Base-by-base conservation (phyloP, 768 basidiomycete species). In the Auricularia sp. region DNA sequence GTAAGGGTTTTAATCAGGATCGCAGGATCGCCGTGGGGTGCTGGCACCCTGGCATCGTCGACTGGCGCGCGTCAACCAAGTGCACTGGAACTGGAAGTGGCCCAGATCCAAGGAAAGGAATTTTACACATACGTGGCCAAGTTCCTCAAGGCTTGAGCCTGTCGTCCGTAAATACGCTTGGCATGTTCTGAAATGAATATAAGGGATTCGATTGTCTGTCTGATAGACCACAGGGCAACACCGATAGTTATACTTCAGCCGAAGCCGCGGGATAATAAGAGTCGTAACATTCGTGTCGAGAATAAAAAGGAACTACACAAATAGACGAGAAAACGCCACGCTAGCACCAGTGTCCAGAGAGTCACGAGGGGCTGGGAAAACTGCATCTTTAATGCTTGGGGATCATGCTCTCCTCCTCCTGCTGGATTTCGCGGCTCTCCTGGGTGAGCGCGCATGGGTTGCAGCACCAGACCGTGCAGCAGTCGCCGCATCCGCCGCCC, bases 21-120 rank as follows among this genome's bases (percentile, higher is more conserved):
- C 33, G 43, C 12, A 86, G 87, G 87, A 14, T 87, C 87, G 16
- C 83, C 90, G 23, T 92, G 85, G 83, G 90, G 90, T 51, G 87
- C 90, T 34, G 87, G 87, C 21, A 86, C 86, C 8, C 79, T 81
- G 66, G 80, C 85, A 34, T 79, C 74, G 1, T 39, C 70, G 2
- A 73, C 77, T 62, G 84, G 84, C 3, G 68, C 72, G 3, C 82
- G 85, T 64, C 72, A 77, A 65, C 84, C 86, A 1, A 71, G 75
- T 7, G 63, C 71, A 3, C 77, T 83, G 35, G 87, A 88, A 70
- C 73, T 80, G 29, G 76, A 81, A 64, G 70, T 87, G 7, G 84
- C 83, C 3, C 67, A 62, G 11, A 73, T 78, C 47, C 86, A 88
- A 67, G 86, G 86, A 62, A 71, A 72, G 61, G 66, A 72, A 14